Evolutionary conservation across 371 early-diverging fungal genomes (phyloP).

Genomic region (Rhizomucor miehei): DNA sequence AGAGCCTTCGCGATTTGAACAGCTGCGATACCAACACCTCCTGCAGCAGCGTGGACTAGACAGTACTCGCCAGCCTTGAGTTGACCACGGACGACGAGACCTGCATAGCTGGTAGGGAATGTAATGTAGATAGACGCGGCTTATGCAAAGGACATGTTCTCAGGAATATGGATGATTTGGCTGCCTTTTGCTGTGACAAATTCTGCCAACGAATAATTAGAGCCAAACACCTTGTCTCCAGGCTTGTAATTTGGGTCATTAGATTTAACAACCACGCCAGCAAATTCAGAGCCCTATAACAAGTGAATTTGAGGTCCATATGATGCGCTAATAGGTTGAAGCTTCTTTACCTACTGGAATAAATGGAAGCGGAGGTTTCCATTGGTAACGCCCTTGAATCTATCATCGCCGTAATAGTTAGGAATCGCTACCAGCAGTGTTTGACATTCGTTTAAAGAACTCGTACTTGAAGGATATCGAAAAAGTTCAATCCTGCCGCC

Average conservation of each 20-base stretch:
- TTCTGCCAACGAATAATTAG: constrained; percentile 69
- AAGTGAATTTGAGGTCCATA: too few relatives aligned
- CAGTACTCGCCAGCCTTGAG: constrained; percentile 64
- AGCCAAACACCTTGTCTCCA: constrained; percentile 83
- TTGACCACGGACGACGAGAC: constrained; percentile 67
- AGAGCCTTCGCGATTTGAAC: constrained; percentile 69
- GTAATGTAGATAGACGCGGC: constrained; percentile 78
- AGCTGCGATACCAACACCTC: constrained; percentile 70
- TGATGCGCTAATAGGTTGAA: too few relatives aligned
- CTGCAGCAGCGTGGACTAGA: constrained; percentile 80
- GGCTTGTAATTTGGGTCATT: constrained; percentile 50
- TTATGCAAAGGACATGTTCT: constrained; percentile 68
- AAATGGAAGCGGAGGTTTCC: constrained; percentile 80
- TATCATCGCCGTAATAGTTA: too few relatives aligned
- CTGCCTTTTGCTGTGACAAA: constrained; percentile 51
- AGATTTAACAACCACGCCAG: constrained; percentile 41
- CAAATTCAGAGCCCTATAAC: constrained; percentile 73
- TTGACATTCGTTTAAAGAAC: too few relatives aligned
- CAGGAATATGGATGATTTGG: constrained; percentile 71
- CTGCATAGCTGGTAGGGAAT: constrained; percentile 81
- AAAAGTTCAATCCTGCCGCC: constrained; percentile 81
- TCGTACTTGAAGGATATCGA: constrained; percentile 80
- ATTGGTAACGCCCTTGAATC: constrained; percentile 86
- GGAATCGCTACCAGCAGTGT: too few relatives aligned
- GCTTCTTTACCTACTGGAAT: too few relatives aligned